Conservation (phyloP, 2,329 filamentous ascomycete species). For the Bimuria novae-zelandiae region DNA sequence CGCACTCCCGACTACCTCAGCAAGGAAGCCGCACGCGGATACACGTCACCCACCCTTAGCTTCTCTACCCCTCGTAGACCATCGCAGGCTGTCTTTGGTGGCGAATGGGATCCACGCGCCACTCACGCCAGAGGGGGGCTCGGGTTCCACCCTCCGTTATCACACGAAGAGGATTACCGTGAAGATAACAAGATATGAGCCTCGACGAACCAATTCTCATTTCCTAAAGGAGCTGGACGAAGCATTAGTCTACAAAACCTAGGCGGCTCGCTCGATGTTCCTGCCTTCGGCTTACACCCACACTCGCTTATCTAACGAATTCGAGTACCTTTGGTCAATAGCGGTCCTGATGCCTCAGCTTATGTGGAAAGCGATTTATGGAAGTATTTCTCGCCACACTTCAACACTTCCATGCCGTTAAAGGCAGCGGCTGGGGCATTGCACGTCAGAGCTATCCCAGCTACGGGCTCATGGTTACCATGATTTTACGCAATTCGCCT, state of each 20-base stretch:
- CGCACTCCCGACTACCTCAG: constrained; percentile 43
- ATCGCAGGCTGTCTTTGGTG: constrained; percentile 28
- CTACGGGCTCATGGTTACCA: constrained; percentile 3
- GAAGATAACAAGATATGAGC: constrained; percentile 38
- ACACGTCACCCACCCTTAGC: constrained; percentile 45
- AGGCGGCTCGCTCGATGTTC: neutral
- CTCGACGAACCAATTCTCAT: too few relatives aligned
- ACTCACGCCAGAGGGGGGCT: constrained; percentile 47
- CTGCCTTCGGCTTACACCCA: neutral
- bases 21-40: constrained; percentile 44
- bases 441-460: too few relatives aligned
- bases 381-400: too few relatives aligned
- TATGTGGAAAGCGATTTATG: too few relatives aligned
- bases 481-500: neutral
- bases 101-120: constrained; percentile 44
- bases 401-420: neutral
- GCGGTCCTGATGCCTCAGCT: too few relatives aligned
- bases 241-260: neutral
- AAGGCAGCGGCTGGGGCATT: neutral
- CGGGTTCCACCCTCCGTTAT: constrained; percentile 42
- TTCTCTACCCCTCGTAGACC: constrained; percentile 50
- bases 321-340: neutral
- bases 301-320: neutral
- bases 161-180: constrained; percentile 21
- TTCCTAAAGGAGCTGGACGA: too few relatives aligned